Evolutionary conservation across 73 alveolate species (phyloP).

Genomic region (Paraurostyla sp.): DNA sequence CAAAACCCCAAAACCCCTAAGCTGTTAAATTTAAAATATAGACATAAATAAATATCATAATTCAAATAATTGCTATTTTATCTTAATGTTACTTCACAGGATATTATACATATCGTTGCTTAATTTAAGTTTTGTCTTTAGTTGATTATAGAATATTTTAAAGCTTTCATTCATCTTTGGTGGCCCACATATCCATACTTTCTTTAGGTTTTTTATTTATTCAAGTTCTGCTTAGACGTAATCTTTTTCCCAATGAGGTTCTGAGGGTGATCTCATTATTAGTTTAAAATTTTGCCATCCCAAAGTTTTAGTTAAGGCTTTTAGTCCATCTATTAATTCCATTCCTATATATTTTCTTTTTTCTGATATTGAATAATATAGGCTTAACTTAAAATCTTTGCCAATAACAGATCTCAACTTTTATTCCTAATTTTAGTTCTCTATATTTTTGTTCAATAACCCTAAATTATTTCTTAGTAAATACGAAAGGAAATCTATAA

Average conservation of each 20-base stretch:
- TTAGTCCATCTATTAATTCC: slow-evolving; percentile 24
- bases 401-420: not conserved
- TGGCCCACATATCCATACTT: slow-evolving; percentile 54
- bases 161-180: slow-evolving; percentile 50
- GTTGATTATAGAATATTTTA: not conserved
- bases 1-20: slow-evolving; percentile 29
- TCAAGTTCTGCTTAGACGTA: not conserved
- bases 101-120: not conserved
- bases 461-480: slow-evolving; percentile 31
- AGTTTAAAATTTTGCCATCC: not conserved
- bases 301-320: not conserved
- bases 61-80: not conserved
- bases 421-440: no score
- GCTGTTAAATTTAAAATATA: not conserved
- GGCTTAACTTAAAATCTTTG: slow-evolving; percentile 23
- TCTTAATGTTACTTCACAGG: not conserved
- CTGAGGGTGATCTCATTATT: not conserved
- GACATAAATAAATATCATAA: not conserved
- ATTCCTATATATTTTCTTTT: slow-evolving; percentile 20
- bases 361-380: not conserved
- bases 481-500: slow-evolving; percentile 64
- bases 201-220: not conserved
- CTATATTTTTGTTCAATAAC: not conserved
- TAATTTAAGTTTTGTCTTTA: not conserved
- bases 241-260: not conserved